A percentile compares a stretch with the other conserved stretches of the same genome.
Conservation (phyloP, 495 filamentous ascomycete genomes). For the Aspergillus nidulans region DNA sequence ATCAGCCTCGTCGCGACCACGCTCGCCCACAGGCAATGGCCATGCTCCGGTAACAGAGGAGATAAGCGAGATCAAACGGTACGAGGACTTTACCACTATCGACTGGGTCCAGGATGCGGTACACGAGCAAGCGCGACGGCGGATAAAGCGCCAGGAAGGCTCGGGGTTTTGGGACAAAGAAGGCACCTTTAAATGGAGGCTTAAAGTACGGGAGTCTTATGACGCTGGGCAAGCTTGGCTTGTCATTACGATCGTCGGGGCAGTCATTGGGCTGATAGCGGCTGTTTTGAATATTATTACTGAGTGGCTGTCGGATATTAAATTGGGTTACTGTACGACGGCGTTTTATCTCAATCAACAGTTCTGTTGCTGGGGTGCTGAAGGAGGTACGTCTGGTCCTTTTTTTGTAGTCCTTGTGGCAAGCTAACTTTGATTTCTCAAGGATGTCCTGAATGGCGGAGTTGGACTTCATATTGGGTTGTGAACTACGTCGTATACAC, state of each 20-base stretch:
- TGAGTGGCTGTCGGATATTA: constrained; percentile 95
- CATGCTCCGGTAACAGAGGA: constrained; percentile 71
- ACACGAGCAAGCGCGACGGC: constrained; percentile 78
- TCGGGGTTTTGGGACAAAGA: constrained; percentile 72
- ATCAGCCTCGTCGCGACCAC: constrained; percentile 54
- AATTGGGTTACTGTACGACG: constrained; percentile 88
- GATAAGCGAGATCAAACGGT: constrained; percentile 95
- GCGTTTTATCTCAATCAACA: constrained; percentile 97
- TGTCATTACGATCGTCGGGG: constrained; percentile 89
- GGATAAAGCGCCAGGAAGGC: constrained; percentile 66
- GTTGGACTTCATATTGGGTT: constrained; percentile 74
- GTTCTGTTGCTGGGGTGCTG: constrained; percentile 98
- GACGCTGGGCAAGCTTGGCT: constrained; percentile 98
- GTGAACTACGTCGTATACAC: constrained; percentile 89
- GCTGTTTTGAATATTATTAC: constrained; percentile 93
- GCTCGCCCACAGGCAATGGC: constrained; percentile 31
- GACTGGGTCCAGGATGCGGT: constrained; percentile 99
- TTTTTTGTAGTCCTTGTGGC: not conserved
- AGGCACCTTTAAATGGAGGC: constrained; percentile 72
- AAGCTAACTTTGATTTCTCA: constrained; percentile 5
- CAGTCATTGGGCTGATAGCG: constrained; percentile 88
- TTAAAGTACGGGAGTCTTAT: constrained; percentile 79
- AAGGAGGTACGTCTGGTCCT: constrained; percentile 58
- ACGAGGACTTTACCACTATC: constrained; percentile 97
- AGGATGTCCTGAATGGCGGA: constrained; percentile 88